Evolutionary conservation across 2,329 filamentous ascomycete species (phyloP), one percentile per base, ranked within the genome.

Genomic region (Paradendryphiella salina): DNA sequence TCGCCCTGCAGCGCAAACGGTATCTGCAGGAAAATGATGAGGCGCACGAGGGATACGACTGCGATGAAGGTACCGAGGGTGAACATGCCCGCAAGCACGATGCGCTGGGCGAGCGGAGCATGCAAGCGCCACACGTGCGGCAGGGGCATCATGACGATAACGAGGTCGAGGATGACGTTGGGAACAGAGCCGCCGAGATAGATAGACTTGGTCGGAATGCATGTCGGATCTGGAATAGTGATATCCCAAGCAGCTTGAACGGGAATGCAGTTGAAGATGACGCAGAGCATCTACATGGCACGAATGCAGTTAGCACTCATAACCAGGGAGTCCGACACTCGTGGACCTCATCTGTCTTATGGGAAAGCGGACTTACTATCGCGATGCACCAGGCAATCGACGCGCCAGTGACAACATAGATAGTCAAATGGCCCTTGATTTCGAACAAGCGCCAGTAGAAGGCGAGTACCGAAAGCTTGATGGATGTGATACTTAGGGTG

Each of bases 381-480:
- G 56, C 51, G 6, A 60, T 57, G 17, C 55, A 51, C 64, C 64
- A 66, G 14, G 49, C 39, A n/a, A 61, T 32, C 2, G 50, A 50
- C 4, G 62, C 48, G 8, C 36, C 40, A 34, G 56, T 46, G 11
- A 62, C 46, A 9, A 56, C 31, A 9, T 44, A 46, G 26, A 57
- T 56, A 11, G 50, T 44, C 14, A 46, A 46, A 4, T 50, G 46
- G 11, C 58, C 46, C 21, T 54, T 57, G 28, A 65, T 45, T n/a
- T 52, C 51, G 10, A 67, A 67, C 11, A 67, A 44, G 2, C 58
- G 56, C 64, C 63, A 65, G 31, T 67, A 67, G 40, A 65, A 64
- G 5, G 61, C 63, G 1, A 67, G 38, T 2, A 67, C 54, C 0
- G 63, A 60, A n/a, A 65, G 56, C 37, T 67, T 67, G 29, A 61